Conservation (phyloP, 169 alveolate species). For the Eimeria falciformis region DNA sequence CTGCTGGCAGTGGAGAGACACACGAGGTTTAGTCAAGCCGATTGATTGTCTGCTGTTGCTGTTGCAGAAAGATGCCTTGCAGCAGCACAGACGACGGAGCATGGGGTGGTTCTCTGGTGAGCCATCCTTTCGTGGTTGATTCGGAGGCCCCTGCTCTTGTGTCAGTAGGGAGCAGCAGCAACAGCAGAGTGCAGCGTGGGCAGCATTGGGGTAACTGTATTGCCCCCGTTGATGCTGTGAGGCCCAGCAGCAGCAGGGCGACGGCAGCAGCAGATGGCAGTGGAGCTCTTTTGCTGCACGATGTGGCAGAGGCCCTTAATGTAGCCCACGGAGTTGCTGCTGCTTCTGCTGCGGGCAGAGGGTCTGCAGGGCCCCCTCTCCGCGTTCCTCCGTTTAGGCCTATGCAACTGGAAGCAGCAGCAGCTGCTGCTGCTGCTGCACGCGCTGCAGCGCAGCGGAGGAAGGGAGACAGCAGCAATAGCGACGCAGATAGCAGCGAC, state of each 20-base stretch:
- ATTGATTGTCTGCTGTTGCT: background rate
- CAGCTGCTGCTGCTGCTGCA: conserved; percentile 31
- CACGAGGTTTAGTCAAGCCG: too few relatives aligned
- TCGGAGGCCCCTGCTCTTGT: background rate
- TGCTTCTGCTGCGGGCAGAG: background rate
- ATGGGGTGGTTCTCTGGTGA: conserved; percentile 53
- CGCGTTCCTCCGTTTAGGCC: background rate
- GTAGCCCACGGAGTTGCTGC: background rate
- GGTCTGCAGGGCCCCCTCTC: background rate
- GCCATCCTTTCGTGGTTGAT: conserved; percentile 29
- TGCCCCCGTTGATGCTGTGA: background rate
- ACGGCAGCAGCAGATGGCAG: background rate
- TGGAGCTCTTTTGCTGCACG: background rate
- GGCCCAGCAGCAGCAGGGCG: background rate
- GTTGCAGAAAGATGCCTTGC: conserved; percentile 59
- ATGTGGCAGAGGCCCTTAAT: background rate
- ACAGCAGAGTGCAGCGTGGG: conserved; percentile 13
- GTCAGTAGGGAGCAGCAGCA: conserved; percentile 4
- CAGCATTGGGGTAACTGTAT: background rate
- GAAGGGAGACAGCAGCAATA: background rate
- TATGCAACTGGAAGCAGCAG: conserved; percentile 28
- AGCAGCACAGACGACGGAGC: conserved; percentile 68
- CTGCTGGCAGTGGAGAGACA: too few relatives aligned
- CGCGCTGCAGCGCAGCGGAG: conserved; percentile 17
- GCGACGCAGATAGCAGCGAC: conserved; percentile 37